Base-by-base conservation (phyloP, 768 basidiomycete species). In the Russula ochroleuca region DNA sequence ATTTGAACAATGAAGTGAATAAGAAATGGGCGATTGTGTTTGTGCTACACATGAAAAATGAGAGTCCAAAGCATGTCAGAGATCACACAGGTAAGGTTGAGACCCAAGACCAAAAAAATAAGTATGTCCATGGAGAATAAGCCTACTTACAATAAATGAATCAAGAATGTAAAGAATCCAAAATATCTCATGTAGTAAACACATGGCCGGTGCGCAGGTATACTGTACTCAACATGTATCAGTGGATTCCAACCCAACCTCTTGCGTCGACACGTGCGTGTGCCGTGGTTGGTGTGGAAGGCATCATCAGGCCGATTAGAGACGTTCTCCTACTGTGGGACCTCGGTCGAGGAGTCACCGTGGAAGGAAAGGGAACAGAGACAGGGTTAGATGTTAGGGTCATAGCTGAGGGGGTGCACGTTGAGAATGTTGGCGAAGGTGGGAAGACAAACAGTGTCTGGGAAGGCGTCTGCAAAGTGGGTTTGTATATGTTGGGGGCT, bases 391-490 rank as follows among this genome's bases (percentile, higher is more conserved):
- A 88, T 50, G 84, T 90, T 59, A 93, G 77, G 41, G 87, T 92
- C 84, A 92, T 86, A 40, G 90, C 88, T 52, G 90, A 88, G 31
- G 92, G 89, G 57, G 87, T 90, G 43, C 75, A 81, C 50, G 84
- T 78, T 69, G 78, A 79, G 53, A 71, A 69, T 33, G 73, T 80
- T 74, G 83, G 90, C 5, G 90, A 92, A 37, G 91, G 90, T 1
- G 91, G 91, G 71, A 93, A 93, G 41, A 93, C 86, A 69, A 93
- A 92, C 51, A 93, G 79, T 0, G 91, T 93, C 72, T 93, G 92
- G 1, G 90, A 90, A 37, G 88, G 87, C 38, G 86, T 81, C 51
- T 79, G 73, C 43, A 78, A 60, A 48, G 35, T 49, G 31, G 52
- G 49, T 59, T 56, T 61, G 45, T 59, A 35, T 71, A 67, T n/a